These are phyloP conservation scores for Monilinia polystroma DNA, from an alignment of 2,329 filamentous ascomycete genomes.

Conservation along the genomic window DNA sequence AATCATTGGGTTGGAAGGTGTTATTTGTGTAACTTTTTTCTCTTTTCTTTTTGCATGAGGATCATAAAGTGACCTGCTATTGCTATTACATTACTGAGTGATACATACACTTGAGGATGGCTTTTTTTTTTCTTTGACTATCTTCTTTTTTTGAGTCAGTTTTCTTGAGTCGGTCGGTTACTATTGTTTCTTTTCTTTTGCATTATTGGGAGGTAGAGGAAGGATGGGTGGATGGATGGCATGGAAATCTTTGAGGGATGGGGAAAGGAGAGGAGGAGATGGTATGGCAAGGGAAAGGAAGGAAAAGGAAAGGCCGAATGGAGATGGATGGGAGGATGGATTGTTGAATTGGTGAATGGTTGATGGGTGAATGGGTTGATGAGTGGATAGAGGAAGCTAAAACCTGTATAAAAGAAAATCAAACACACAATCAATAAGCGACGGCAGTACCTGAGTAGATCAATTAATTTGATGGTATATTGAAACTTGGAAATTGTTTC, in stretches of 20 bases:
- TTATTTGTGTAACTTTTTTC: conserved; percentile 36
- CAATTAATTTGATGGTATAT: conserved; percentile 10
- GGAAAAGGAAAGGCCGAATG: too few relatives aligned
- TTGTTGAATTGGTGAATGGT: background rate
- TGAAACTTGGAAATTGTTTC: too few relatives aligned
- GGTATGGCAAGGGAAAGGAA: background rate
- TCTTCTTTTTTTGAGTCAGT: background rate
- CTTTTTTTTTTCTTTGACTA: background rate
- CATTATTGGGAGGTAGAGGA: background rate
- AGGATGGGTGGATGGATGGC: background rate
- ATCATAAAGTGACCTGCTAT: conserved; percentile 10
- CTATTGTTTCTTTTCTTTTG: background rate
- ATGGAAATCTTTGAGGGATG: background rate
- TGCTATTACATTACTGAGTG: conserved; percentile 9
- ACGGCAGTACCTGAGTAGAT: background rate
- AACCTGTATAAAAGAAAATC: conserved; percentile 16
- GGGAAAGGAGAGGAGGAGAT: background rate
- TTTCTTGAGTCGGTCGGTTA: conserved; percentile 12
- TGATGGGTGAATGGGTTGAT: background rate
- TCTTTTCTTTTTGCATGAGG: conserved; percentile 10
- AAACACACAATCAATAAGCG: conserved; percentile 3
- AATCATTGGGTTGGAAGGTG: conserved; percentile 28
- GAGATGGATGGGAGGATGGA: background rate
- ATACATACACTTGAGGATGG: conserved; percentile 1
- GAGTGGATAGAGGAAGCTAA: background rate